A percentile compares a stretch with the other conserved stretches of the same genome.
These are phyloP conservation scores for Ophiostoma ips DNA, from an alignment of 2,329 filamentous ascomycete genomes.

Conservation along the genomic window DNA sequence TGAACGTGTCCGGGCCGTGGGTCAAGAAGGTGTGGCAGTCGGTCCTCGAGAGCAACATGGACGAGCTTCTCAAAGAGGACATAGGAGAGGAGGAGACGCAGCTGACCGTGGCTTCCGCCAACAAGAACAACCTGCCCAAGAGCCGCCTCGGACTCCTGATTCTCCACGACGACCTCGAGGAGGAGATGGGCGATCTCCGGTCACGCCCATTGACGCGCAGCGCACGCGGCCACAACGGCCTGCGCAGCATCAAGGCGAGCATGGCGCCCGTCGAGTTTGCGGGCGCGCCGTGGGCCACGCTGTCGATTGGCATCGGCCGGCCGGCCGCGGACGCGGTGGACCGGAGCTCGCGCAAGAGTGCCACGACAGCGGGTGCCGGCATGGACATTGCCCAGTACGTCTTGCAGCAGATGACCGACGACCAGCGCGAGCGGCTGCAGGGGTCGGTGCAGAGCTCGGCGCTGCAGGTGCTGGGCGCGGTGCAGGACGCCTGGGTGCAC, in stretches of 20 bases:
- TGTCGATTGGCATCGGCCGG: conserved; percentile 80
- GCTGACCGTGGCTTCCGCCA: conserved; percentile 19
- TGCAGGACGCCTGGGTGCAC: background rate
- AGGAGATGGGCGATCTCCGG: conserved; percentile 51
- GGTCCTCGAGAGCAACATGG: background rate
- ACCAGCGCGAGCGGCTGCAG: conserved; percentile 25
- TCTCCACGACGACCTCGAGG: conserved; percentile 81
- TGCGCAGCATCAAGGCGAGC: conserved; percentile 49
- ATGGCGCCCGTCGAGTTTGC: conserved; percentile 30
- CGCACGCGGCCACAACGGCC: conserved; percentile 58
- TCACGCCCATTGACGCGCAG: conserved; percentile 50
- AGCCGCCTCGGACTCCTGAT: conserved; percentile 43
- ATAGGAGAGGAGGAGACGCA: no score
- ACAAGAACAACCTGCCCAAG: conserved; percentile 10
- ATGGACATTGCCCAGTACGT: conserved; percentile 59
- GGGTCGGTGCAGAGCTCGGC: conserved; percentile 20
- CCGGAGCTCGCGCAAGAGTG: background rate
- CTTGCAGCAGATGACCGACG: conserved; percentile 47
- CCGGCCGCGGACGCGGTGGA: conserved; percentile 35
- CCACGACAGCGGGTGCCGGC: background rate
- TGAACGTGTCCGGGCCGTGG: conserved; percentile 73
- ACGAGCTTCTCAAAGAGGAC: conserved; percentile 18
- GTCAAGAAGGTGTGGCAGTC: conserved; percentile 47
- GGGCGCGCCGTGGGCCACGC: conserved; percentile 36
- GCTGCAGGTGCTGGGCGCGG: background rate